These are phyloP conservation scores for Anthracocystis setariae DNA, from an alignment of 1,284 basidiomycete species.

Conservation along the genomic window DNA sequence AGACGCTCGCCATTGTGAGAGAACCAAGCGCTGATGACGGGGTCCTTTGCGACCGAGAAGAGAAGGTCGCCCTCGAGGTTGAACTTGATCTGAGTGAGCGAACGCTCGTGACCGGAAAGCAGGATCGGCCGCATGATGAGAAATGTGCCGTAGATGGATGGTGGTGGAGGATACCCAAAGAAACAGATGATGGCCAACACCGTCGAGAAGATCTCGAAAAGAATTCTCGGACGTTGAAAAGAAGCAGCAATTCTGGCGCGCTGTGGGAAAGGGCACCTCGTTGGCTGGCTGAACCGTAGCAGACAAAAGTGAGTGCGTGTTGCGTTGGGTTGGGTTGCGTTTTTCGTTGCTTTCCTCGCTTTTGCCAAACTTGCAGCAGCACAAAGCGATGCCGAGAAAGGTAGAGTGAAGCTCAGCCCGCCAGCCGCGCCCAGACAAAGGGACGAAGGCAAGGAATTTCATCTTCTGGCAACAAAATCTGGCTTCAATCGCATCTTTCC, in stretches of 20 bases:
- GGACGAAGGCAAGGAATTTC: too few relatives aligned
- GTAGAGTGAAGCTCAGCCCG: too few relatives aligned
- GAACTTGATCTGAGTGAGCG: constrained; percentile 80
- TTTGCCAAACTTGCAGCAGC: neutral
- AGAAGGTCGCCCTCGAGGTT: constrained; percentile 95
- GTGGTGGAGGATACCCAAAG: constrained; percentile 17
- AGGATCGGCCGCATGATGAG: constrained; percentile 43
- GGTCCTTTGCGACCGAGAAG: constrained; percentile 95
- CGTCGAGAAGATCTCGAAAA: constrained; percentile 20
- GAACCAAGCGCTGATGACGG: constrained; percentile 95
- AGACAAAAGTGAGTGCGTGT: neutral
- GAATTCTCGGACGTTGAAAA: constrained; percentile 8
- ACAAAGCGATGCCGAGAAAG: neutral
- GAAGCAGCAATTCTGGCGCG: too few relatives aligned
- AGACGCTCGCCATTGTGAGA: constrained; percentile 98
- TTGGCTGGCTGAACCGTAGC: neutral
- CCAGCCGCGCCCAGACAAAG: too few relatives aligned
- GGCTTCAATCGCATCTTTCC: too few relatives aligned
- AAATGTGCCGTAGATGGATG: constrained; percentile 11
- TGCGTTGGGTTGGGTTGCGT: too few relatives aligned
- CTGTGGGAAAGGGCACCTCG: neutral
- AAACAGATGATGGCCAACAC: constrained; percentile 8
- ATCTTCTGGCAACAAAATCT: too few relatives aligned
- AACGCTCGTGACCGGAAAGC: constrained; percentile 88
- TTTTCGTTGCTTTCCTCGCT: too few relatives aligned